Evolutionary conservation across 768 basidiomycete genomes (phyloP).

Genomic region (Calvatia gigantea): DNA sequence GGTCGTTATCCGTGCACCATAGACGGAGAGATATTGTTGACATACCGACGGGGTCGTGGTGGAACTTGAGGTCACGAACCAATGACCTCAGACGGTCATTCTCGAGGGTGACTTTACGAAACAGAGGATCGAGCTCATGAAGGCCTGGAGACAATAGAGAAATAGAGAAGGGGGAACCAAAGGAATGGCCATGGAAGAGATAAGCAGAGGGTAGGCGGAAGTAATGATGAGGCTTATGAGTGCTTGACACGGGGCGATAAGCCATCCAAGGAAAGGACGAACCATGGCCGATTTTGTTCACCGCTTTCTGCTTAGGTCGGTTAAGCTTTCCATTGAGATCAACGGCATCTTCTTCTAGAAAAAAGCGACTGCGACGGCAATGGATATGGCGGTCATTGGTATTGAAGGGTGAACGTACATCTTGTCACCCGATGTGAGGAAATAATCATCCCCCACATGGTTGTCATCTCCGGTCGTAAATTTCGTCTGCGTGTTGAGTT

Average conservation of each 20-base stretch:
- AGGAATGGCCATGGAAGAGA: not conserved
- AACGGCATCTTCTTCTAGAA: slow-evolving; percentile 89
- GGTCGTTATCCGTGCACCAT: not conserved
- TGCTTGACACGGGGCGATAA: slow-evolving; percentile 6
- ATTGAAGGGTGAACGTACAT: slow-evolving; percentile 39
- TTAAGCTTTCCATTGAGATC: slow-evolving; percentile 65
- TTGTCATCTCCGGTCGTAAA: slow-evolving; percentile 80
- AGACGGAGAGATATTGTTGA: not conserved
- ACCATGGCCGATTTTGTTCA: slow-evolving; percentile 97
- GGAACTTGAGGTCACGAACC: slow-evolving; percentile 77
- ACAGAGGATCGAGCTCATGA: slow-evolving; percentile 82
- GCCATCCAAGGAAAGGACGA: slow-evolving; percentile 12
- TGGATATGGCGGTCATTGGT: not conserved
- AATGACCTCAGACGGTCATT: slow-evolving; percentile 67
- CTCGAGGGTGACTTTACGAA: slow-evolving; percentile 75
- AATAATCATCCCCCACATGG: slow-evolving; percentile 91
- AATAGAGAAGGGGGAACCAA: not conserved
- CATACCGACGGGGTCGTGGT: slow-evolving; percentile 80
- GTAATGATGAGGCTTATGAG: not conserved
- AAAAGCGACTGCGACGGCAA: slow-evolving; percentile 56
- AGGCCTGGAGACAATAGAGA: slow-evolving; percentile 58
- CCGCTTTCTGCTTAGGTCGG: slow-evolving; percentile 67
- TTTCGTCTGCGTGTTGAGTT: slow-evolving; percentile 59
- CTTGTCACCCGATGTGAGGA: slow-evolving; percentile 89
- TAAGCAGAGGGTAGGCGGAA: not conserved